Evolutionary conservation across 2,329 filamentous ascomycete species (phyloP).

Genomic region (Aspergillus sp.): DNA sequence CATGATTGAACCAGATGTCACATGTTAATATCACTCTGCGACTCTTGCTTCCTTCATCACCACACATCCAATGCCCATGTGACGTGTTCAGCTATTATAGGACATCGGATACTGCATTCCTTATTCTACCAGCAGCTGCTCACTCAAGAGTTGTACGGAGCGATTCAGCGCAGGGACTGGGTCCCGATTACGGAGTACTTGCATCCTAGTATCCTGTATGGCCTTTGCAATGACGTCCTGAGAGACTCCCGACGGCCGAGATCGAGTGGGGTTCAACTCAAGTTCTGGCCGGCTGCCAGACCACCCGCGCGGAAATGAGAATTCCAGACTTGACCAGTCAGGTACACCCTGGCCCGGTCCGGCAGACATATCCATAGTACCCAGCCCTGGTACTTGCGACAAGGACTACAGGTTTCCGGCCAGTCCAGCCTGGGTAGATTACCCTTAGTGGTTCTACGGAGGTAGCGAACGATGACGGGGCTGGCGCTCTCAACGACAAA

Average conservation of each 20-base stretch:
- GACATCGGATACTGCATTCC: too few species aligned
- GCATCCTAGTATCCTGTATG: too few species aligned
- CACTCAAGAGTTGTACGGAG: neutral
- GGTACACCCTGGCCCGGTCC: conserved; percentile 2
- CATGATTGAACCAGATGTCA: too few species aligned
- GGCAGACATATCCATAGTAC: neutral
- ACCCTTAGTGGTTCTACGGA: neutral
- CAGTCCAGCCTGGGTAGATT: conserved; percentile 1
- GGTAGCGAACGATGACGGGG: too few species aligned
- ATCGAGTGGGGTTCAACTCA: conserved; percentile 13
- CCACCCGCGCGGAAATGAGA: conserved; percentile 1
- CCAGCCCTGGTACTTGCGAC: neutral
- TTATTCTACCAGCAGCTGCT: too few species aligned
- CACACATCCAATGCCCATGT: too few species aligned
- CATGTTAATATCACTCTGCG: too few species aligned
- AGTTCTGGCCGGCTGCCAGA: conserved; percentile 8
- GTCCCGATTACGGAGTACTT: too few species aligned
- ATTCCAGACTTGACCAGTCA: neutral
- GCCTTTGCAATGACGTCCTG: neutral
- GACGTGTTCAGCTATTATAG: too few species aligned
- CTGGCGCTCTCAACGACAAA: too few species aligned
- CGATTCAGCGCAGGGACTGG: too few species aligned
- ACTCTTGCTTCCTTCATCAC: too few species aligned
- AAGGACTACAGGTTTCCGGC: conserved; percentile 6
- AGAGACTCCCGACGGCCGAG: neutral